These are phyloP conservation scores for Lecanicillium sp. DNA, from an alignment of 2,329 filamentous ascomycete species.

Conservation along the genomic window DNA sequence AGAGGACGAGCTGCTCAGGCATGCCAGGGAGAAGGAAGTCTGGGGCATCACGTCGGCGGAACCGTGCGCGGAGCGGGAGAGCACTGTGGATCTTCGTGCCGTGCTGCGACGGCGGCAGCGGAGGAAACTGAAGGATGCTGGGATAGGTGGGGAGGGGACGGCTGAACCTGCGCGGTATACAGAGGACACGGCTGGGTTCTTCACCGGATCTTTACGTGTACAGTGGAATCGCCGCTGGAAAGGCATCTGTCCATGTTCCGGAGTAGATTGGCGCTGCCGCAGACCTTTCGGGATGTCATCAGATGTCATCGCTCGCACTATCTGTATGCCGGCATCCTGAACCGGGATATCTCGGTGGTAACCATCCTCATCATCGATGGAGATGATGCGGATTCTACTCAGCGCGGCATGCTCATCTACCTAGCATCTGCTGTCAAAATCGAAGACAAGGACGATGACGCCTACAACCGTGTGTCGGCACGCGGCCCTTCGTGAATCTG, in stretches of 20 bases:
- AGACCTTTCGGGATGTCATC: constrained; percentile 18
- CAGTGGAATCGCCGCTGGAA: constrained; percentile 19
- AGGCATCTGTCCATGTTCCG: constrained; percentile 17
- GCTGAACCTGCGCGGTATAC: no score
- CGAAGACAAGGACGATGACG: constrained; percentile 7
- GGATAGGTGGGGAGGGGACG: no score
- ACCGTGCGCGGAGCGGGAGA: neutral
- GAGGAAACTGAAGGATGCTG: no score
- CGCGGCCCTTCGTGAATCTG: constrained; percentile 22
- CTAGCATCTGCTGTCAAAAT: constrained; percentile 17
- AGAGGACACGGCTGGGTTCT: no score
- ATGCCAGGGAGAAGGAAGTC: neutral
- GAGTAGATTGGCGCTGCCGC: constrained; percentile 15
- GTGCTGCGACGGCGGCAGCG: neutral
- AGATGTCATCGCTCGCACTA: constrained; percentile 18
- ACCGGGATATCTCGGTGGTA: constrained; percentile 17
- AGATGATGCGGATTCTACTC: neutral
- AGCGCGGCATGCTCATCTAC: constrained; percentile 18
- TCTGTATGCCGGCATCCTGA: constrained; percentile 14
- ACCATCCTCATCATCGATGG: constrained; percentile 19
- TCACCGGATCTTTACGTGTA: constrained; percentile 18
- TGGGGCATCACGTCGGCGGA: neutral
- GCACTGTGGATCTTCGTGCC: neutral
- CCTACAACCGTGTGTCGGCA: constrained; percentile 14
- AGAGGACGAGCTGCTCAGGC: neutral